Evolutionary conservation across 352 stramenopile genomes (phyloP).

Genomic region (Detonula confervacea): DNA sequence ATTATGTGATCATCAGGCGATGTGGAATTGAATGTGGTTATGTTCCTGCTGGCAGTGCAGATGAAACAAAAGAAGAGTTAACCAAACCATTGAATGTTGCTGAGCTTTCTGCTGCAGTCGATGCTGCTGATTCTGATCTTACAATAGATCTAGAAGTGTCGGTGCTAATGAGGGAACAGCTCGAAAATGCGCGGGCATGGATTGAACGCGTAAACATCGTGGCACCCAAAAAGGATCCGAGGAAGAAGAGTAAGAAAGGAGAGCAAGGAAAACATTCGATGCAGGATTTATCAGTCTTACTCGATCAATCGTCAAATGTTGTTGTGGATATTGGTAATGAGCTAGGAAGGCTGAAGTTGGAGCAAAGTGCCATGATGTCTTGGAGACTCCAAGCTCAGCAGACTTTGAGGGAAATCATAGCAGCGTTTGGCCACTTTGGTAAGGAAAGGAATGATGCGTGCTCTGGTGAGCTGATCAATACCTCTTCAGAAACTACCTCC

Average conservation of each 20-base stretch:
- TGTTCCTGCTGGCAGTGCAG: slow-evolving; percentile 15
- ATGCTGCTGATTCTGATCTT: slow-evolving; percentile 60
- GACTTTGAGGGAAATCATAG: slow-evolving; percentile 61
- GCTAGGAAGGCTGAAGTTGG: slow-evolving; percentile 55
- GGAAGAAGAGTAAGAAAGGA: slow-evolving; percentile 37
- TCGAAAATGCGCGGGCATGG: slow-evolving; percentile 61
- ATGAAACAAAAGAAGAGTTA: neutral
- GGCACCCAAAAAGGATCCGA: slow-evolving; percentile 55
- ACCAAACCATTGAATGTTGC: slow-evolving; percentile 40
- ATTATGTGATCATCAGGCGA: slow-evolving; percentile 55
- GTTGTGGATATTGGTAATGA: slow-evolving; percentile 64
- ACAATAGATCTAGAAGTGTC: slow-evolving; percentile 75
- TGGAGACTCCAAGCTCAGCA: slow-evolving; percentile 64
- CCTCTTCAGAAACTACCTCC: neutral
- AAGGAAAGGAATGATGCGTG: slow-evolving; percentile 34
- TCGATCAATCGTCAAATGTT: slow-evolving; percentile 67
- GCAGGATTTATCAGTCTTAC: slow-evolving; percentile 59
- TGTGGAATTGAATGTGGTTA: slow-evolving; percentile 60
- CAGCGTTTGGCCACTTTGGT: slow-evolving; percentile 55
- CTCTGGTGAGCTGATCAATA: neutral
- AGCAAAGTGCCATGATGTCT: slow-evolving; percentile 50
- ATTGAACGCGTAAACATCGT: slow-evolving; percentile 48
- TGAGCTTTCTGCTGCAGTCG: slow-evolving; percentile 57
- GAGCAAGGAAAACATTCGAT: slow-evolving; percentile 52
- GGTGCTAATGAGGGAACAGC: slow-evolving; percentile 54